Evolutionary conservation across 371 early-diverging fungal genomes (phyloP).

Genomic region (Chytridiales sp.): DNA sequence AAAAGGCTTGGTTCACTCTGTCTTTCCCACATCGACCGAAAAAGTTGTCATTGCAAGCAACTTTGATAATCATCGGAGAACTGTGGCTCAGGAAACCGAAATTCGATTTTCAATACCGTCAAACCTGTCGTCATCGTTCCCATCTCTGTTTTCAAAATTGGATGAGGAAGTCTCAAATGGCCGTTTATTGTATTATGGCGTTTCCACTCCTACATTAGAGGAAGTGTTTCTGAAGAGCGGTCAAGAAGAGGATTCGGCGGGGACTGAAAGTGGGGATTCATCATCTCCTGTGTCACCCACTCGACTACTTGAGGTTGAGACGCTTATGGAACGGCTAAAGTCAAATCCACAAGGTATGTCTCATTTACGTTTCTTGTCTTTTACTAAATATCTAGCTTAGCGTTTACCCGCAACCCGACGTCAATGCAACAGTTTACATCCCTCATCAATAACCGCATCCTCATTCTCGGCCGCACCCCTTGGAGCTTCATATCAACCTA

Average conservation of each 20-base stretch:
- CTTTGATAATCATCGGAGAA: no score
- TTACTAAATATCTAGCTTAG: not conserved
- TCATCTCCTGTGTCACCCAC: no score
- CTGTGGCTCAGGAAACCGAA: no score
- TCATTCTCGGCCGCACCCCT: constrained; percentile 9
- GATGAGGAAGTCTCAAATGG: constrained; percentile 13
- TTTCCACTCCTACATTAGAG: constrained; percentile 45
- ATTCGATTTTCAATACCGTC: constrained; percentile 16
- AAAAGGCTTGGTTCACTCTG: no score
- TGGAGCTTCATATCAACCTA: constrained; percentile 9
- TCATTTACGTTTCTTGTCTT: constrained; percentile 4
- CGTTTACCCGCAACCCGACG: no score
- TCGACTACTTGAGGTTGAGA: no score
- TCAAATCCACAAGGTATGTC: not conserved
- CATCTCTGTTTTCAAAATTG: constrained; percentile 13
- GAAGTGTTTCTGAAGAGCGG: constrained; percentile 43
- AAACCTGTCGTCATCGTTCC: not conserved
- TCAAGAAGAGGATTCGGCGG: constrained; percentile 6
- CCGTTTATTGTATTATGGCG: constrained; percentile 25
- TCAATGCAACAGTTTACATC: no score
- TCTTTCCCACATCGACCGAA: no score
- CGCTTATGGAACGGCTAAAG: not conserved
- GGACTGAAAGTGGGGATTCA: no score
- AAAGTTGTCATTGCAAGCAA: no score
- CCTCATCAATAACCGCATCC: constrained; percentile 6